Conservation (phyloP, 2,329 filamentous ascomycete genomes). For the Monascus ruber region DNA sequence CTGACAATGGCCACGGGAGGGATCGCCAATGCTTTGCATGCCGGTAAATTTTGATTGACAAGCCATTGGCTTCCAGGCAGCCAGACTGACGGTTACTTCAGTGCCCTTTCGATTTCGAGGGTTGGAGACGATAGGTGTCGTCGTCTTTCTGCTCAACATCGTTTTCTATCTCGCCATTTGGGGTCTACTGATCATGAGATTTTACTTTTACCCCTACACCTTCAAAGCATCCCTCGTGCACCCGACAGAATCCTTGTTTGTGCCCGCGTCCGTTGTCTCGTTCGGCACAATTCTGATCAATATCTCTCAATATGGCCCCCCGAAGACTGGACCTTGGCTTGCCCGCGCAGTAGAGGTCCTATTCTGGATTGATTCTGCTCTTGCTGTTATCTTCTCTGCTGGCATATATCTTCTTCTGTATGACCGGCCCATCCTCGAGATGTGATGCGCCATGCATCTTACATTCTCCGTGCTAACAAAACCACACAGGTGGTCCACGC, state of each 20-base stretch:
- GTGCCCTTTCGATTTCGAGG: conserved; percentile 46
- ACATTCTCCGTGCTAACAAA: too few relatives aligned
- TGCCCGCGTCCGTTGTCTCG: conserved; percentile 57
- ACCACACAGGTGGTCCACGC: conserved; percentile 46
- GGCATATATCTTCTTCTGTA: conserved; percentile 65
- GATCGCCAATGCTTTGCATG: conserved; percentile 48
- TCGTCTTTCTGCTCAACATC: conserved; percentile 54
- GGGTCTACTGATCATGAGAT: conserved; percentile 54
- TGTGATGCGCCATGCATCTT: neutral
- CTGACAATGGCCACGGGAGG: conserved; percentile 53
- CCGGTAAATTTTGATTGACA: conserved; percentile 35
- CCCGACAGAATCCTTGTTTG: conserved; percentile 67
- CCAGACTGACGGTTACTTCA: conserved; percentile 18
- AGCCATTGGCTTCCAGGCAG: conserved; percentile 37
- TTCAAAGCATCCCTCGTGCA: conserved; percentile 63
- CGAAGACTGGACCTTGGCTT: conserved; percentile 53
- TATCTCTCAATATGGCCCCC: conserved; percentile 62
- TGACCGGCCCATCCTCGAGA: conserved; percentile 30
- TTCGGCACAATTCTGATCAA: conserved; percentile 69
- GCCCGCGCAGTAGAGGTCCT: conserved; percentile 49
- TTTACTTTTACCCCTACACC: conserved; percentile 57
- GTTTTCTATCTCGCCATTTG: conserved; percentile 53
- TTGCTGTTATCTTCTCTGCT: conserved; percentile 57
- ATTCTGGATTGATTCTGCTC: conserved; percentile 62
- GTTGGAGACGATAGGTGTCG: conserved; percentile 46